Evolutionary conservation across 768 basidiomycete genomes (phyloP).

Genomic region (Tylopilus vinaceipallidus): DNA sequence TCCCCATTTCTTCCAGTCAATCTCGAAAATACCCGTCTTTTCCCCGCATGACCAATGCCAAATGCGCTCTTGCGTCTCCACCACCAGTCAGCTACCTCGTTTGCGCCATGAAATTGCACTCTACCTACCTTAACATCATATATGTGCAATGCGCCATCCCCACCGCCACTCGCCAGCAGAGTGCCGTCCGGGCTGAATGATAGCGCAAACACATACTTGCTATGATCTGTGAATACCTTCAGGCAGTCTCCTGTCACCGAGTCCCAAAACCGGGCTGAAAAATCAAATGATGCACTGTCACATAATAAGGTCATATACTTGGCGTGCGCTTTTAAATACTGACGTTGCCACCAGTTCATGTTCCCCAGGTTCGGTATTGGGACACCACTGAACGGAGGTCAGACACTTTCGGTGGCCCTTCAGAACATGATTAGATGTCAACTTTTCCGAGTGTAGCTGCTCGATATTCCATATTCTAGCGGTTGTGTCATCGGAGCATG

Average conservation of each 20-base stretch:
- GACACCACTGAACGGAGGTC: conserved; percentile 70
- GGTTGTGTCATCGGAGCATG: conserved; percentile 80
- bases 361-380: conserved; percentile 41
- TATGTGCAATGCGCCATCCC: conserved; percentile 73
- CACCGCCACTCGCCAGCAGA: conserved; percentile 73
- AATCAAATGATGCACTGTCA: conserved; percentile 74
- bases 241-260: conserved; percentile 73
- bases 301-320: conserved; percentile 2
- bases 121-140: conserved; percentile 65
- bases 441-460: conserved; percentile 35
- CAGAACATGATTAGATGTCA: conserved; percentile 35
- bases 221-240: conserved; percentile 69
- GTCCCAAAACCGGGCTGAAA: conserved; percentile 81
- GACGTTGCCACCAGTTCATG: conserved; percentile 74
- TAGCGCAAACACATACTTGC: conserved; percentile 67
- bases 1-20: conserved; percentile 65
- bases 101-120: conserved; percentile 14
- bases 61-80: conserved; percentile 42
- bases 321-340: conserved; percentile 24
- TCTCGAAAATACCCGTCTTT: conserved; percentile 70
- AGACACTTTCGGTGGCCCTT: conserved; percentile 67
- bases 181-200: conserved; percentile 73
- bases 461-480: conserved; percentile 75
- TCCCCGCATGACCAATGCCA: conserved; percentile 69
- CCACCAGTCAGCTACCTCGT: conserved; percentile 18